These are phyloP conservation scores for Talaromyces sp. DNA, from an alignment of 2,329 filamentous ascomycete genomes.

Conservation along the genomic window DNA sequence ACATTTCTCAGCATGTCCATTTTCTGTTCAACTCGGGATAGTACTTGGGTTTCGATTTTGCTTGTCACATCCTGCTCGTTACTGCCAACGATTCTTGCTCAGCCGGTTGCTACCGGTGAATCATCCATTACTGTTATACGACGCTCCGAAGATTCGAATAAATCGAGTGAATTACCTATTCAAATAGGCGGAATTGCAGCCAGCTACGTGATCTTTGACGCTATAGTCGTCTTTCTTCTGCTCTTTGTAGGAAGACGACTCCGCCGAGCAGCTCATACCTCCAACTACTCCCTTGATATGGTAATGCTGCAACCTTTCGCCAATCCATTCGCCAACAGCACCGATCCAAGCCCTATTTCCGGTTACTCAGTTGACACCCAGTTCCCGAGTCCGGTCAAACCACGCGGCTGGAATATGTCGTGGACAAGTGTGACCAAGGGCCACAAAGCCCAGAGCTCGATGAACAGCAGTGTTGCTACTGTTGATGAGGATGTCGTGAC, in stretches of 20 bases:
- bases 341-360: slow-evolving; percentile 34
- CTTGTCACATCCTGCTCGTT: neutral
- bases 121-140: neutral
- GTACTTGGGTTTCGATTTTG: neutral
- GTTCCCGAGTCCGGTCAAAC: slow-evolving; percentile 37
- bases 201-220: slow-evolving; percentile 74
- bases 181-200: slow-evolving; percentile 82
- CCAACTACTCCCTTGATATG: slow-evolving; percentile 52
- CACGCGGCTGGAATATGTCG: slow-evolving; percentile 36
- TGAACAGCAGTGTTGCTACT: slow-evolving; percentile 60
- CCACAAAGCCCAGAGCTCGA: slow-evolving; percentile 33
- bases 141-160: slow-evolving; percentile 32
- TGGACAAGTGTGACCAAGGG: slow-evolving; percentile 38
- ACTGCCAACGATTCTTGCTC: neutral
- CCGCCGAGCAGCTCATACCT: slow-evolving; percentile 50
- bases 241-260: slow-evolving; percentile 60
- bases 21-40: neutral
- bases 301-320: slow-evolving; percentile 53
- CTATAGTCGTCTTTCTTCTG: slow-evolving; percentile 67
- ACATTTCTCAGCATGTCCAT: slow-evolving; percentile 10
- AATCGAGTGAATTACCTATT: slow-evolving; percentile 62
- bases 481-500: slow-evolving; percentile 77
- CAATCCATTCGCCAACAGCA: slow-evolving; percentile 26
- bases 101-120: neutral
- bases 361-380: slow-evolving; percentile 28